Base-by-base conservation (phyloP, 306 rosid genomes). In the Hippophae tibetana region DNA sequence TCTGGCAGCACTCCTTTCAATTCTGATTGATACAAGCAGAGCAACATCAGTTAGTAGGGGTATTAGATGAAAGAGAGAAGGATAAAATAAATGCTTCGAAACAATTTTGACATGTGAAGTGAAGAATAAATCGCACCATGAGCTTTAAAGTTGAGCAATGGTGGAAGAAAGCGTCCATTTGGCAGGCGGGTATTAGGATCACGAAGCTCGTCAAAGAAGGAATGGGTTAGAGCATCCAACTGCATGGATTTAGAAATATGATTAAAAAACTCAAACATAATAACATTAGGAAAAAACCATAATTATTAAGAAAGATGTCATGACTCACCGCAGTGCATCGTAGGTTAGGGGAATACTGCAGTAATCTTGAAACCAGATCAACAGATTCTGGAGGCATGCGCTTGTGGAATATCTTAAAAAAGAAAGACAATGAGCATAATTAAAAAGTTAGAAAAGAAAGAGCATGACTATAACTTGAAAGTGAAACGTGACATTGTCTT, bases 191-290 rank as follows among this genome's bases (percentile, higher is more conserved):
- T 50, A 56, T 74, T 84, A 6, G 76, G 79, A 68, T 87, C 97
- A 26, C 97, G 94, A 62, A 90, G 95, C 68, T 90, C 97, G 5
- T 90, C 96, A n/a, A 90, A 90, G 71, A 90, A 90, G 53, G 89
- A 90, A 66, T 90, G 97, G 55, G 61, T 87, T 77, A 90, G 76
- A 47, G 96, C 95, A 78, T 90, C 97, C 73, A 90, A 73, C 97
- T 90, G 87, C 65, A 62, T 43, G 61, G 10, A 54, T 25, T 42
- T 43, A 65, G 56, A 62, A 63, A 47, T 13, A 54, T 6, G 10
- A 49, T 63, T 44, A 62, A 64, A 31, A 56, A 41, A 3, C 7
- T n/a, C 11, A 10, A 31, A 52, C 14, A 38, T 14, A 58, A 26
- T 43, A 14, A 10, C 1, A n/a, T 44, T 52, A 11, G 40, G 52